Conservation (phyloP, 164 flowering plant genomes). For the Vitis cinerea region DNA sequence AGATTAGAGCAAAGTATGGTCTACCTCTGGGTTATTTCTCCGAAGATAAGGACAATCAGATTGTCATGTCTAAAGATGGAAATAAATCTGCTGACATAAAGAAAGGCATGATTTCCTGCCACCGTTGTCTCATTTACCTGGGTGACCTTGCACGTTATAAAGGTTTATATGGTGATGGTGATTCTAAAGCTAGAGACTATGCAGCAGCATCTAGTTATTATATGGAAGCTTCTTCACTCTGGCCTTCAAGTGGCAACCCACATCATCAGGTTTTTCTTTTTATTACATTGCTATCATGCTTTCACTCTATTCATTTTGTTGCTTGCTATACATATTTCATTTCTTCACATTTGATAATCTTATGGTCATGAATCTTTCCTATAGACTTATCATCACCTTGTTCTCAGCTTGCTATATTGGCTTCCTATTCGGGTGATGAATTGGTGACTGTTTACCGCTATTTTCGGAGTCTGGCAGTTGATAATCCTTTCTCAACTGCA, state of each 20-base stretch:
- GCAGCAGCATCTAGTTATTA: constrained; percentile 94
- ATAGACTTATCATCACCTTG: no score
- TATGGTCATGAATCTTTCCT: no score
- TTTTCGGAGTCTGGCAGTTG: constrained; percentile 89
- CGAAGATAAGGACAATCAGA: constrained; percentile 60
- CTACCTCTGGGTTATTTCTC: constrained; percentile 79
- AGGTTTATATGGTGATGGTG: constrained; percentile 88
- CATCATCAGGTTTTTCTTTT: constrained; percentile 81
- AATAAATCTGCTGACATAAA: constrained; percentile 63
- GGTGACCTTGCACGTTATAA: constrained; percentile 97
- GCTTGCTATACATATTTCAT: no score
- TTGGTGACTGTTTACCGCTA: constrained; percentile 77
- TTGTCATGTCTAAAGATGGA: constrained; percentile 53
- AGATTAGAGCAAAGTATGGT: constrained; percentile 87
- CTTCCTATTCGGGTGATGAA: constrained; percentile 86
- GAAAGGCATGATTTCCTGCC: constrained; percentile 86
- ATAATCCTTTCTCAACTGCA: constrained; percentile 81
- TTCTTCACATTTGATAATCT: no score
- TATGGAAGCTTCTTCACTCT: constrained; percentile 79
- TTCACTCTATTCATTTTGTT: no score
- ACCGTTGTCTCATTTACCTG: constrained; percentile 93
- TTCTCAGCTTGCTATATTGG: constrained; percentile 90
- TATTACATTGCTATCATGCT: neutral
- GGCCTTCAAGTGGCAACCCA: constrained; percentile 94
- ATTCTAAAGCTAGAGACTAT: constrained; percentile 71